Conservation (phyloP, 2,329 filamentous ascomycete species). For the Microdochium paspali region DNA sequence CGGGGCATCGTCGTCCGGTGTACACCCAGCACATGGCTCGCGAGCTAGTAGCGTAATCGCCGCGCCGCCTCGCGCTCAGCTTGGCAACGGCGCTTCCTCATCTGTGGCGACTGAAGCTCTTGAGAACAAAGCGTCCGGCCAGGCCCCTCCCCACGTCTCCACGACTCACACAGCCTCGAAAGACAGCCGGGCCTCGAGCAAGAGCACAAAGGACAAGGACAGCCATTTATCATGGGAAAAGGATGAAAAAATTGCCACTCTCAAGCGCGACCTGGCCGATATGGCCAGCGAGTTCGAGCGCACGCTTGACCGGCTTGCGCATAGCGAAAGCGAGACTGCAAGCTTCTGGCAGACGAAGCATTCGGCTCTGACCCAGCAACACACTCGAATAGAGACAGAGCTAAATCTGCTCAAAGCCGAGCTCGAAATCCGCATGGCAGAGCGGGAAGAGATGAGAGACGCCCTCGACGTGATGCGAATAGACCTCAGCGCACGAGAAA, state of each 20-base stretch:
- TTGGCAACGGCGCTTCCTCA: conserved; percentile 17
- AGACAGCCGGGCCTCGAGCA: conserved; percentile 3
- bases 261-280: conserved; percentile 40
- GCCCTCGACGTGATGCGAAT: conserved; percentile 37
- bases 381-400: conserved; percentile 41
- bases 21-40: conserved; percentile 19
- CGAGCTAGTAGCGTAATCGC: conserved; percentile 24
- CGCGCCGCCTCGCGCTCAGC: conserved; percentile 29
- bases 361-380: conserved; percentile 40
- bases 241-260: conserved; percentile 40
- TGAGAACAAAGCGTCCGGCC: conserved; percentile 8
- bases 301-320: conserved; percentile 41
- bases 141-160: background rate
- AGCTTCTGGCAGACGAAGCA: conserved; percentile 50
- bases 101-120: conserved; percentile 17
- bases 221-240: conserved; percentile 29
- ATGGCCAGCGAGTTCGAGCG: conserved; percentile 45
- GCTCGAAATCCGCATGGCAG: conserved; percentile 34
- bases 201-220: conserved; percentile 14
- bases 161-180: background rate
- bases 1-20: conserved; percentile 8
- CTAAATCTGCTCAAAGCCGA: conserved; percentile 40
- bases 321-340: conserved; percentile 44
- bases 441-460: conserved; percentile 38
- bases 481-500: conserved; percentile 39